Evolutionary conservation across 177 flowering plant species (phyloP), one percentile per base, ranked within the genome.

Genomic region (Vitis hybrid): DNA sequence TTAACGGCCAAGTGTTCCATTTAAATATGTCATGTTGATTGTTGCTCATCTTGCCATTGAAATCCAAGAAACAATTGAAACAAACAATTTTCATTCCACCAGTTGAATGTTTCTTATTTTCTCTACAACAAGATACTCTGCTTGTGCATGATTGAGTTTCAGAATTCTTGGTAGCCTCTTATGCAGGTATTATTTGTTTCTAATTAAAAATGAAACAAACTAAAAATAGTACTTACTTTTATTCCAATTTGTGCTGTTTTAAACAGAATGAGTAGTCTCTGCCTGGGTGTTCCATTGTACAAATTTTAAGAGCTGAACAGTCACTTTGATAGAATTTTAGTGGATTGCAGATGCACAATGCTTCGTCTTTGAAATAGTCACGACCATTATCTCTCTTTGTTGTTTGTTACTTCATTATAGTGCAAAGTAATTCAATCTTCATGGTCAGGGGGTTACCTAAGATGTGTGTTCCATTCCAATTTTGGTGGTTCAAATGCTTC

Each of bases 401-500:
- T 61, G 9, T 61, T 61, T 61, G 41, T 59, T 21, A 27, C 14
- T 9, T 10, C 13, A 27, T 24, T 12, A 11, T 27, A 3, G 4
- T 35, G 49, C 50, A 61, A 35, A 35, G 15, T 41, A 35, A 32
- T 61, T 18, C 50, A 61, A 50, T 61, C 64, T 61, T 60, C 50
- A 61, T 24, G 41, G 63, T 27, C 41, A 61, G 63, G 48, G 30
- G 30, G 27, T 60, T 12, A 10, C 12, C 4, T 3, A 60, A 27
- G 21, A 60, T 10, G 15, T 61, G 64, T 5, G 4, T 35, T 15
- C 17, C 11, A 7, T n/a, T 15, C 35, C 27, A 24, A 56, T 35
- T 35, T 56, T 65, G 32, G 30, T 52, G 58, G 32, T 52, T 71
- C 12, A 20, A 14, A 11, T 18, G 18, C 63, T 24, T 59, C 20